These are phyloP conservation scores for Russula sp. DNA, from an alignment of 768 basidiomycete species.

Conservation along the genomic window DNA sequence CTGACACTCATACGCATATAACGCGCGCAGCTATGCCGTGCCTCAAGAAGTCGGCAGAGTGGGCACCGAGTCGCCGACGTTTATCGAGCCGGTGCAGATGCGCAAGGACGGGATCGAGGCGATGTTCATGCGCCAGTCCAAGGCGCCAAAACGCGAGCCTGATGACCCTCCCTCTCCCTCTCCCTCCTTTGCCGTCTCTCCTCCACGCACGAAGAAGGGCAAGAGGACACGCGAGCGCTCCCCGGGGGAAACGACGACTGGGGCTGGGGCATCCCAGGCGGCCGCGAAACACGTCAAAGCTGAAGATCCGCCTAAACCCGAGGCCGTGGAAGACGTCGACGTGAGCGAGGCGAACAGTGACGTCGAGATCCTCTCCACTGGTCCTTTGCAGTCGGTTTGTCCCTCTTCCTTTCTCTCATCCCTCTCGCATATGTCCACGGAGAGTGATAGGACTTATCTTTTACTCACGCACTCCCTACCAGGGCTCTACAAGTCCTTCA, in stretches of 20 bases:
- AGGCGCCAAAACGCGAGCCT: slow-evolving; percentile 8
- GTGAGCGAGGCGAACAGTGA: slow-evolving; percentile 3
- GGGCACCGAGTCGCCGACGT: slow-evolving; percentile 73
- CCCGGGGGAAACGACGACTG: background rate
- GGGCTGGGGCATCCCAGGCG: too few relatives aligned
- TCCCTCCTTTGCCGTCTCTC: background rate
- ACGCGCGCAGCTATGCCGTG: slow-evolving; percentile 40
- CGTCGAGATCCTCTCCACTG: slow-evolving; percentile 8
- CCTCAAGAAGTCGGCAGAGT: slow-evolving; percentile 90
- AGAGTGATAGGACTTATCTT: background rate
- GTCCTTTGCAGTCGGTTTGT: slow-evolving; percentile 9
- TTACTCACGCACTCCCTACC: background rate
- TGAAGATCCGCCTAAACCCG: background rate
- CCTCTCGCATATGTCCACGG: background rate
- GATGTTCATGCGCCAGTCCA: slow-evolving; percentile 66
- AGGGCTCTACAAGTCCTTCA: background rate
- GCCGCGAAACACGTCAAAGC: too few relatives aligned
- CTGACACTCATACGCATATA: too few relatives aligned
- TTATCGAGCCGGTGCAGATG: slow-evolving; percentile 70
- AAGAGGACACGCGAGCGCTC: slow-evolving; percentile 17
- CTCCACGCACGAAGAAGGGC: background rate
- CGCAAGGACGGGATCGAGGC: slow-evolving; percentile 85
- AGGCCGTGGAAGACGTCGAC: background rate
- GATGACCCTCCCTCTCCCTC: background rate
- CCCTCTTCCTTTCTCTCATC: background rate